phyloP scores from a whole-genome alignment of 2,329 filamentous ascomycete species.

The Calonectria honghensis region DNA sequence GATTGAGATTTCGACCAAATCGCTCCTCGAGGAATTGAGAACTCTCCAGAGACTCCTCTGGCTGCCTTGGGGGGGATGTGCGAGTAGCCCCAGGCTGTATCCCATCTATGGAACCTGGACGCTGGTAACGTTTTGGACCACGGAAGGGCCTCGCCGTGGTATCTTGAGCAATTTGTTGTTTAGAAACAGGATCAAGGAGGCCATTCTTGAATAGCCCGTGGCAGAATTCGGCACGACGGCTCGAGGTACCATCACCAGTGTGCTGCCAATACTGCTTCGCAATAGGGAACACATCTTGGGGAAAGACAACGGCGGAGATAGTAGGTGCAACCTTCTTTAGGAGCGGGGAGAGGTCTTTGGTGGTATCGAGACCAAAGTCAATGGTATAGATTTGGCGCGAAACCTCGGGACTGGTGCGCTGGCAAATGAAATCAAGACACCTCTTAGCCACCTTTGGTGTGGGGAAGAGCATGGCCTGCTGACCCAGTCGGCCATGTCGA shows the following conservation, averaged over 20 bases:
- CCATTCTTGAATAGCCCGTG: constrained; percentile 83
- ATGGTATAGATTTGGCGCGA: constrained; percentile 71
- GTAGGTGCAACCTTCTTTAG: constrained; percentile 75
- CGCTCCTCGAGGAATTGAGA: constrained; percentile 92
- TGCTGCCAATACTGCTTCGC: constrained; percentile 99
- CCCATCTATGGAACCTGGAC: constrained; percentile 64
- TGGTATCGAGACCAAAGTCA: constrained; percentile 77
- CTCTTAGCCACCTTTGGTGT: constrained; percentile 80
- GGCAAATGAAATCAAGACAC: constrained; percentile 83
- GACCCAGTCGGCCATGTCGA: constrained; percentile 76
- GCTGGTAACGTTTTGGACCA: constrained; percentile 88
- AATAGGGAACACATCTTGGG: constrained; percentile 78
- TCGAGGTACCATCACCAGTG: constrained; percentile 93
- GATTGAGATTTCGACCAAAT: constrained; percentile 92
- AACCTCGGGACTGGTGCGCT: constrained; percentile 73
- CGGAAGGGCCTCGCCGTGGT: constrained; percentile 68
- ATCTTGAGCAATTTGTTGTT: constrained; percentile 52
- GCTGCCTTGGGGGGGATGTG: constrained; percentile 45
- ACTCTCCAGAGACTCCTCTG: constrained; percentile 76
- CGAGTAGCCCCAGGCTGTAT: constrained; percentile 44
- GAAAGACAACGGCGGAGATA: constrained; percentile 83
- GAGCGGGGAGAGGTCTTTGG: constrained; percentile 69
- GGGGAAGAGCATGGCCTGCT: constrained; percentile 89
- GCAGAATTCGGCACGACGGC: constrained; percentile 93
- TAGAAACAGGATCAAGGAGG: constrained; percentile 66